Conservation (phyloP, 352 stramenopile species). For the Plasmopara muralis region DNA sequence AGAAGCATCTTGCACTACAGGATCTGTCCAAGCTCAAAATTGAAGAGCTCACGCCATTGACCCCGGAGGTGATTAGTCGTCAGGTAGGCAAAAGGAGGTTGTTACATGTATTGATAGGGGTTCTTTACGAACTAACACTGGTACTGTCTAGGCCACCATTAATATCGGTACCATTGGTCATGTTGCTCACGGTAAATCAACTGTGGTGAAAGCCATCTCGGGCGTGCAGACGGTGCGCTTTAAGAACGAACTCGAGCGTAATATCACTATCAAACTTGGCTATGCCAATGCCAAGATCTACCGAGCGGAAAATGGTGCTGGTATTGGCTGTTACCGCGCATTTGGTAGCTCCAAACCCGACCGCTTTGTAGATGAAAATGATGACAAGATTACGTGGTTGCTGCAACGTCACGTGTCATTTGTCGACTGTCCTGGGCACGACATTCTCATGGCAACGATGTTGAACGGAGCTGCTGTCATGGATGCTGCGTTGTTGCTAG, state of each 20-base stretch:
- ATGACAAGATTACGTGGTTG: slow-evolving; percentile 88
- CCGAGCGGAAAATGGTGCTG: slow-evolving; percentile 71
- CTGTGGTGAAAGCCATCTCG: slow-evolving; percentile 99
- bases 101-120: background rate
- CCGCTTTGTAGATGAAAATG: slow-evolving; percentile 76
- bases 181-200: slow-evolving; percentile 99
- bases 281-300: slow-evolving; percentile 99
- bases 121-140: background rate
- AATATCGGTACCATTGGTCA: slow-evolving; percentile 99
- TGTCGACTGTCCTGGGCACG: slow-evolving; percentile 99
- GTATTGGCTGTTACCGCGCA: slow-evolving; percentile 84
- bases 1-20: slow-evolving; percentile 87
- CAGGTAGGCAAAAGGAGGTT: slow-evolving; percentile 19
- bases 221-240: slow-evolving; percentile 98
- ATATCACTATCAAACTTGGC: slow-evolving; percentile 99
- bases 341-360: slow-evolving; percentile 86
- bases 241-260: slow-evolving; percentile 99
- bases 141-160: slow-evolving; percentile 89
- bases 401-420: slow-evolving; percentile 98
- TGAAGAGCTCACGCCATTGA: slow-evolving; percentile 94
- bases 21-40: slow-evolving; percentile 94
- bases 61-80: slow-evolving; percentile 95
- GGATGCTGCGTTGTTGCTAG: slow-evolving; percentile 98
- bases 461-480: slow-evolving; percentile 99
- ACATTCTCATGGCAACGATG: slow-evolving; percentile 99